Evolutionary conservation across 805 yeast species (phyloP).

Genomic region (Candida berthetii): DNA sequence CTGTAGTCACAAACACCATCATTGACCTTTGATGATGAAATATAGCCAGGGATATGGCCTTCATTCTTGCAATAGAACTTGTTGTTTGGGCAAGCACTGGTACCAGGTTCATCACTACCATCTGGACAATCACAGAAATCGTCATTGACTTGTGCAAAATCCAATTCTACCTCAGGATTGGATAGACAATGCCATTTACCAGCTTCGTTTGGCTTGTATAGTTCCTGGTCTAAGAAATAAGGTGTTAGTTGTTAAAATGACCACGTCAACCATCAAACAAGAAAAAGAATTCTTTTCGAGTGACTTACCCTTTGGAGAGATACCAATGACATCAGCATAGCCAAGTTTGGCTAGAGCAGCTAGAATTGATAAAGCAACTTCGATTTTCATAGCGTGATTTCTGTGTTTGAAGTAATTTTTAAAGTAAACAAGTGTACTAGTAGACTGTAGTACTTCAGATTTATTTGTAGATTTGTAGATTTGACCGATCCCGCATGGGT

Average conservation of each 20-base stretch:
- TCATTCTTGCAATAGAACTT: constrained; percentile 71
- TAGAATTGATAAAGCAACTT: background rate
- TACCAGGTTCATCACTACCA: constrained; percentile 96
- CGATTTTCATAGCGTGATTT: background rate
- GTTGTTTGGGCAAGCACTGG: constrained; percentile 63
- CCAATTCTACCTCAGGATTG: constrained; percentile 58
- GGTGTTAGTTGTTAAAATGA: background rate
- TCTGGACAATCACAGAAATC: constrained; percentile 96
- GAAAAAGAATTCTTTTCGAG: no score
- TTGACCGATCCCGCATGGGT: background rate
- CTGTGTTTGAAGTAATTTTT: background rate
- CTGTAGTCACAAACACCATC: constrained; percentile 93
- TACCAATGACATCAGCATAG: constrained; percentile 8
- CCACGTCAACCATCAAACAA: background rate
- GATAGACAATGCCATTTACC: constrained; percentile 66
- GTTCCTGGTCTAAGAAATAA: constrained; percentile 17
- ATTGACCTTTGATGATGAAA: constrained; percentile 64
- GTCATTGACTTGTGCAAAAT: constrained; percentile 68
- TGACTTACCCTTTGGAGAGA: constrained; percentile 13
- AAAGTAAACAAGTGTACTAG: no score
- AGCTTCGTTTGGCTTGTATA: constrained; percentile 45
- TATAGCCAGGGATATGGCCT: constrained; percentile 57
- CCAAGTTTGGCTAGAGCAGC: background rate
- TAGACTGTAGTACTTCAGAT: no score
- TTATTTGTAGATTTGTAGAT: background rate